Base-by-base conservation (phyloP, 371 early-diverging fungal species). In the Mortierella sp. region DNA sequence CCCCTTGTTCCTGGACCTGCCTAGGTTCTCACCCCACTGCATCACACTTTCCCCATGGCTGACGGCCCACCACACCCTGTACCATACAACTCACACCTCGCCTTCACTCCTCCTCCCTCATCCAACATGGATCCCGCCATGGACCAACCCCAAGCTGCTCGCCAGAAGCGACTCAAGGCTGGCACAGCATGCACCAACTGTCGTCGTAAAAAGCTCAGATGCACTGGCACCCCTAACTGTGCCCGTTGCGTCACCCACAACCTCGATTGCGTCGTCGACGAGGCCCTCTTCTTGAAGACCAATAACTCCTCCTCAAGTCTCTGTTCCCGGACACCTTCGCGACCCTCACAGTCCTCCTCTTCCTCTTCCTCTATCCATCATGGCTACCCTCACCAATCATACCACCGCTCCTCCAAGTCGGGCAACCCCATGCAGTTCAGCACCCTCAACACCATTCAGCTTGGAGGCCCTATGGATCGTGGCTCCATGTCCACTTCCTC, bases 161-260 rank as follows among this genome's bases (percentile, higher is more conserved):
- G 74, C 29, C 74, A 74, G 55, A 74, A 74, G 45, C 63, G 74
- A 10, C 74, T 74, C 53, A 74, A 74, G 44, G 74, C 74, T 7
- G 74, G 74, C 19, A 74, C 74, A 13, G 74, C 74, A 19, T 74
- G 74, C 48, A 74, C 74, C 24, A 74, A 74, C 60, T 74, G 74
- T 27, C 74, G 74, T 24, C 74, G 74, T 56, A 74, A 74, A 39
- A 74, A 74, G 60, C 54, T 74, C 45, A 53, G 74, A 4, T 74
- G 74, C 49, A 67, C 74, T 29, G 74, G 74, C 56, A 74, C 74
- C 1, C 74, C 74, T 14, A 58, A 67, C 43, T 74, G 74, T 37
- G 68, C 56, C 22, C 74, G 74, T 13, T 74, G 74, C 50, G 63
- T 74, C 45, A 60, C 63, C 49, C 74, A 74, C 21, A 74, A 53